Evolutionary conservation across 805 yeast species (phyloP), one percentile per base, ranked within the genome.

Genomic region (Yamadazyma nakazawae): DNA sequence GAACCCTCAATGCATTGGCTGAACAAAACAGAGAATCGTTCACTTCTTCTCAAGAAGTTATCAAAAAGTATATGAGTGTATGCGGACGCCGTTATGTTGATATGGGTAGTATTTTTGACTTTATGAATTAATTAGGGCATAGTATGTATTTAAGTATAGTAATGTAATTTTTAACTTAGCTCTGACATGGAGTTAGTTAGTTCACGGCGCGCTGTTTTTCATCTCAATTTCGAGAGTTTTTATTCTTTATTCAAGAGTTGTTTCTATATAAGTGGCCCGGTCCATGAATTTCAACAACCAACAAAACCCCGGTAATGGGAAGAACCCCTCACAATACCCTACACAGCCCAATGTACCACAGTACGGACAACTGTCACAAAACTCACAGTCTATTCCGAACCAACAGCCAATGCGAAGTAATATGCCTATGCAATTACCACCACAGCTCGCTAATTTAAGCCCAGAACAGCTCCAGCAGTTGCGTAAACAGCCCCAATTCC

Each of bases 81-180:
- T 86, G 92, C 67, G 97, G 96, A 5, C 82, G 97, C 54, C 76
- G 97, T 42, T 90, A 82, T 64, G 97, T 91, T 42, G 87, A 88
- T 61, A 82, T 92, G 87, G 82, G 82, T 8, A 69, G 79, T 18
- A 82, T 91, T n/a, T 91, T 91, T 64, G 84, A 76, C 42, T 80
- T 78, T 53, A 78, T 80, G 80, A 49, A 26, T 11, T 42, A 16
- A 24, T 14, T 34, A 34, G 19, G n/a, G 37, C 13, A 34, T 11
- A 11, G 37, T 28, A 28, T 28, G 9, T 28, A 12, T 28, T 12
- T 28, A 28, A 12, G 32, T 12, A 28, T 3, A 11, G 32, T 28
- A 13, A 28, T 9, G 32, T 28, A 28, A 12, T 28, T 12, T 28
- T 28, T 9, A 13, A 28, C 37, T 11, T 4, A n/a, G n/a, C 37